These are phyloP conservation scores for Inonotus obliquus DNA, from an alignment of 1,284 basidiomycete species.

Conservation along the genomic window DNA sequence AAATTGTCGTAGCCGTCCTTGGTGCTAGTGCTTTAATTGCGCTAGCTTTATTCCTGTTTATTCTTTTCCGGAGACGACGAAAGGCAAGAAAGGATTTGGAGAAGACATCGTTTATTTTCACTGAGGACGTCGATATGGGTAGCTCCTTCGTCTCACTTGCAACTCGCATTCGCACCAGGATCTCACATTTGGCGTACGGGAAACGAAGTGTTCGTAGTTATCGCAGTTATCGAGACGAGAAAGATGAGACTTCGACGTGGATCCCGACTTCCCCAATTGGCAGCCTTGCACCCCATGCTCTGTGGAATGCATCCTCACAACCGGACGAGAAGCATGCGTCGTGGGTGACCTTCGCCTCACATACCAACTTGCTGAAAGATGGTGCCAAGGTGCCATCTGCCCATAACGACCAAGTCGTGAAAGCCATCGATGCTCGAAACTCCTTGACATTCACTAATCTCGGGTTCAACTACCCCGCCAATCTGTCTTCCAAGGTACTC, in stretches of 20 bases:
- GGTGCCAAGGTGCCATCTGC: neutral
- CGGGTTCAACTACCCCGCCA: neutral
- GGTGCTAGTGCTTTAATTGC: neutral
- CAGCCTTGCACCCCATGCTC: neutral
- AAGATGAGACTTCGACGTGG: conserved; percentile 5
- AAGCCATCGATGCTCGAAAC: neutral
- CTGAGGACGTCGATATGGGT: conserved; percentile 18
- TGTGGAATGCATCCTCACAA: neutral
- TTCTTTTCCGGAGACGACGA: conserved; percentile 6
- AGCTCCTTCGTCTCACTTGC: conserved; percentile 9
- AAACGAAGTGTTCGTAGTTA: conserved; percentile 12
- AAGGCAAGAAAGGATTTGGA: neutral
- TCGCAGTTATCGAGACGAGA: conserved; percentile 13
- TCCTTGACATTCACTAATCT: neutral
- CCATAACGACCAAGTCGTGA: neutral
- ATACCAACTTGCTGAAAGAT: too few relatives aligned
- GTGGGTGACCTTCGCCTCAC: neutral
- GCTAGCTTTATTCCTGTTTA: neutral
- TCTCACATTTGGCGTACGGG: conserved; percentile 12
- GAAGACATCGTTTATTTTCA: conserved; percentile 15
- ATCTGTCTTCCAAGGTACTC: neutral
- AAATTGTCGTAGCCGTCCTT: neutral
- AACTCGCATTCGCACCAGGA: conserved; percentile 4
- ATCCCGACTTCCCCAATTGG: conserved; percentile 14
- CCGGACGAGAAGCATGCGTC: conserved; percentile 1